A percentile compares a stretch with the other conserved stretches of the same genome.
Conservation (phyloP, 2,329 filamentous ascomycete genomes). For the Arachnomyces sp. region DNA sequence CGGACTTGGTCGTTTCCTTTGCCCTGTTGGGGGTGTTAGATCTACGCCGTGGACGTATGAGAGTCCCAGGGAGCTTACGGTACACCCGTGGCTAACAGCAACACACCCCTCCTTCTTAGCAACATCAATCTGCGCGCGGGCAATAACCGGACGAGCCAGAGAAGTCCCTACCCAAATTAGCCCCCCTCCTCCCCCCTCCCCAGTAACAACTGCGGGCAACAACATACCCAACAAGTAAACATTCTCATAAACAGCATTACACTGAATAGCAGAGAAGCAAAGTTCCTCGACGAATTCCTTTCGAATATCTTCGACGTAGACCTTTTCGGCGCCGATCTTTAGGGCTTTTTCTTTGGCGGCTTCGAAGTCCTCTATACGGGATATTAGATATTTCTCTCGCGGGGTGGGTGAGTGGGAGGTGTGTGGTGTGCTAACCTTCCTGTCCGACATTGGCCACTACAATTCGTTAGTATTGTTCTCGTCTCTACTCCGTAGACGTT, state of each 20-base stretch:
- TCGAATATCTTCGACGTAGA: conserved; percentile 58
- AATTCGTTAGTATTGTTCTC: neutral
- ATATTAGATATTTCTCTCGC: conserved; percentile 2
- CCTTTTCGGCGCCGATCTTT: conserved; percentile 60
- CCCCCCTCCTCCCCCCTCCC: neutral
- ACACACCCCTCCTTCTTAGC: conserved; percentile 38
- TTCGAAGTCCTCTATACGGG: conserved; percentile 58
- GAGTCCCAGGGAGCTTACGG: neutral
- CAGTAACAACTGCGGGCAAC: conserved; percentile 13
- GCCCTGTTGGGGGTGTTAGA: neutral
- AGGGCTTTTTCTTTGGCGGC: conserved; percentile 66
- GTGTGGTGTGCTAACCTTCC: conserved; percentile 37
- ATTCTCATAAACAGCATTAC: conserved; percentile 63
- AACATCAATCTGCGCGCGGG: conserved; percentile 36
- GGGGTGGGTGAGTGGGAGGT: neutral
- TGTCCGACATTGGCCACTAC: conserved; percentile 64
- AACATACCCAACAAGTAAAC: conserved; percentile 49
- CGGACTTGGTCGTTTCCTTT: conserved; percentile 39
- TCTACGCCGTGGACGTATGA: too few relatives aligned
- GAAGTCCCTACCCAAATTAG: conserved; percentile 16
- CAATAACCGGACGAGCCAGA: conserved; percentile 41
- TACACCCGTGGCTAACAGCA: conserved; percentile 30
- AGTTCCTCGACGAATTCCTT: conserved; percentile 73
- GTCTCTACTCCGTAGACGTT: conserved; percentile 13
- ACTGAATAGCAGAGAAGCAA: conserved; percentile 72